These are phyloP conservation scores for Leccinum uliginosum DNA, from an alignment of 768 basidiomycete genomes.

Conservation along the genomic window DNA sequence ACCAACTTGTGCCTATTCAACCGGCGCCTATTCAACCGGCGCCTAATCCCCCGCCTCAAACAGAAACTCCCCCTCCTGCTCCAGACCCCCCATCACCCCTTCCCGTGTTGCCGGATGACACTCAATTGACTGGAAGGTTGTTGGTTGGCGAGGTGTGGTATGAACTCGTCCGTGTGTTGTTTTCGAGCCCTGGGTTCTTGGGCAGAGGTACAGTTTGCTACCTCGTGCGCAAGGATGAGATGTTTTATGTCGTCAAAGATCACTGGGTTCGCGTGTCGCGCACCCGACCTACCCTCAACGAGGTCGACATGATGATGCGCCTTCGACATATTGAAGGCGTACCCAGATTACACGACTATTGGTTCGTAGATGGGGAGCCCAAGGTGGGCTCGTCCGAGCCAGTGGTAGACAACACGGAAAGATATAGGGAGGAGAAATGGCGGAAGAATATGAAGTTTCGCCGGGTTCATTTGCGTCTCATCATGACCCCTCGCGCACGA, in stretches of 20 bases:
- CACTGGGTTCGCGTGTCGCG: not conserved
- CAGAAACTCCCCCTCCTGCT: not conserved
- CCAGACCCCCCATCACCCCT: not conserved
- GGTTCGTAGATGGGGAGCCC: not conserved
- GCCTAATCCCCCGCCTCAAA: not conserved
- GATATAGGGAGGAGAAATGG: not conserved
- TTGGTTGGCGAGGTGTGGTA: not conserved
- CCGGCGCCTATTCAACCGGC: too few species aligned
- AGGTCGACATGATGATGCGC: not conserved
- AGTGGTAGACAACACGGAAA: not conserved
- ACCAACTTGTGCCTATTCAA: not conserved
- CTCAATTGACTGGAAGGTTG: too few species aligned
- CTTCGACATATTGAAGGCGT: not conserved
- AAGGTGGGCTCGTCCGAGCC: not conserved
- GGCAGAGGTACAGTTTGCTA: not conserved
- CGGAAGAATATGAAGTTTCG: not conserved
- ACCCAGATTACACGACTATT: not conserved
- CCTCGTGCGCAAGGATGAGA: not conserved
- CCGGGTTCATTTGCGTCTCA: not conserved
- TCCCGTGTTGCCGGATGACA: too few species aligned
- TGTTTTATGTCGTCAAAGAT: not conserved
- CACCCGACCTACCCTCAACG: not conserved
- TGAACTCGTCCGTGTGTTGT: not conserved
- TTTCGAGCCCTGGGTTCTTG: not conserved
- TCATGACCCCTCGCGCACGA: not conserved